Conservation (phyloP, 192 early-diverging fungal species). For the Thamnidium elegans region DNA sequence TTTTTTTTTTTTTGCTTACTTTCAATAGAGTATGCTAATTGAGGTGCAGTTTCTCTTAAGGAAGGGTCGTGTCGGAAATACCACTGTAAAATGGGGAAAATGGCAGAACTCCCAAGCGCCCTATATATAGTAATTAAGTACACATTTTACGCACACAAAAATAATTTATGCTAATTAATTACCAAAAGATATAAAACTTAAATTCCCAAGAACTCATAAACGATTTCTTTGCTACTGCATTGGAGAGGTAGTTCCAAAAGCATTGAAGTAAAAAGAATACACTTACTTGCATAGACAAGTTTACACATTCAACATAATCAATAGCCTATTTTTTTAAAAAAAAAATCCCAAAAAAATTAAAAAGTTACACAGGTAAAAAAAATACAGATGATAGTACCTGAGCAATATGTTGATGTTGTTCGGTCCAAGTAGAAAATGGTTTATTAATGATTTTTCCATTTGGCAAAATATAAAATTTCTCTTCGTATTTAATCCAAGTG, state of each 20-base stretch:
- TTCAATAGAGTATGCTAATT: slow-evolving; percentile 39
- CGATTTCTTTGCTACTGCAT: slow-evolving; percentile 36
- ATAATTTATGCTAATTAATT: neutral
- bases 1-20: neutral
- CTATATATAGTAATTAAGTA: slow-evolving; percentile 2
- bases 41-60: slow-evolving; percentile 39
- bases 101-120: slow-evolving; percentile 25
- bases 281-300: slow-evolving; percentile 30
- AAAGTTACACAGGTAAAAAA: no score
- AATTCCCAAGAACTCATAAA: slow-evolving; percentile 50
- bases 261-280: slow-evolving; percentile 45
- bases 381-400: slow-evolving; percentile 2
- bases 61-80: slow-evolving; percentile 5
- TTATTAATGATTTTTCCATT: slow-evolving; percentile 16
- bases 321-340: neutral
- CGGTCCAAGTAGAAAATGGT: slow-evolving; percentile 19
- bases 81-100: slow-evolving; percentile 42
- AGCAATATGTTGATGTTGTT: slow-evolving; percentile 14
- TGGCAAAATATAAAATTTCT: slow-evolving; percentile 12
- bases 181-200: slow-evolving; percentile 43
- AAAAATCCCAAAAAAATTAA: no score
- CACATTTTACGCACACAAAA: neutral
- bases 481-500: slow-evolving; percentile 32
- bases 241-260: slow-evolving; percentile 48
- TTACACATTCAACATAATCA: slow-evolving; percentile 23